phyloP scores from a whole-genome alignment of 805 yeast species.

The Spathaspora hagerdaliae region DNA sequence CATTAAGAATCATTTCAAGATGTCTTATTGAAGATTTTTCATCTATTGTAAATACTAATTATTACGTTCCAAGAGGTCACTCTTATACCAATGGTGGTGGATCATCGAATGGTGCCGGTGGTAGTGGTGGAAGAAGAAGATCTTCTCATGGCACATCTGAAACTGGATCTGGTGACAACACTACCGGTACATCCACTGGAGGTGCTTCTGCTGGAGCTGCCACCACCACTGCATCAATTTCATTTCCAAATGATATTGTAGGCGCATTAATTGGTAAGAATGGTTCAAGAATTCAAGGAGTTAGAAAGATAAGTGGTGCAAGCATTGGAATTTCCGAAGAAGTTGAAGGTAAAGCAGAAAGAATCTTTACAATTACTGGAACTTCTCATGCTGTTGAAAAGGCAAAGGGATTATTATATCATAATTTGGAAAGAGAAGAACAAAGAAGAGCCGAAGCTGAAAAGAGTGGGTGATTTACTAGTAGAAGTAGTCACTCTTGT shows the following conservation, averaged over 20 bases:
- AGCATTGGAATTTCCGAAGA: conserved; percentile 72
- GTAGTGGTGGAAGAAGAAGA: conserved; percentile 1
- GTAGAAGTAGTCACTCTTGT: too few relatives aligned
- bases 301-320: conserved; percentile 75
- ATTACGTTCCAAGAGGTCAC: conserved; percentile 51
- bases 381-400: conserved; percentile 49
- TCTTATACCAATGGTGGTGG: conserved; percentile 3
- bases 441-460: conserved; percentile 31
- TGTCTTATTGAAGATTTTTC: conserved; percentile 74
- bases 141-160: not conserved
- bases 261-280: conserved; percentile 88
- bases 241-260: conserved; percentile 76
- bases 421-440: conserved; percentile 56
- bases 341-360: conserved; percentile 56
- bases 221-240: conserved; percentile 37
- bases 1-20: conserved; percentile 57
- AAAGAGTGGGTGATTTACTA: not conserved
- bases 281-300: conserved; percentile 83
- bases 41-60: conserved; percentile 58
- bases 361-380: conserved; percentile 73
- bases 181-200: conserved; percentile 2
- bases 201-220: not conserved
- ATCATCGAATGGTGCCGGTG: not conserved
- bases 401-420: conserved; percentile 55
- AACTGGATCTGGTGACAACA: not conserved